phyloP scores from a whole-genome alignment of 345 rosid species.

The Luvunga scandens region DNA sequence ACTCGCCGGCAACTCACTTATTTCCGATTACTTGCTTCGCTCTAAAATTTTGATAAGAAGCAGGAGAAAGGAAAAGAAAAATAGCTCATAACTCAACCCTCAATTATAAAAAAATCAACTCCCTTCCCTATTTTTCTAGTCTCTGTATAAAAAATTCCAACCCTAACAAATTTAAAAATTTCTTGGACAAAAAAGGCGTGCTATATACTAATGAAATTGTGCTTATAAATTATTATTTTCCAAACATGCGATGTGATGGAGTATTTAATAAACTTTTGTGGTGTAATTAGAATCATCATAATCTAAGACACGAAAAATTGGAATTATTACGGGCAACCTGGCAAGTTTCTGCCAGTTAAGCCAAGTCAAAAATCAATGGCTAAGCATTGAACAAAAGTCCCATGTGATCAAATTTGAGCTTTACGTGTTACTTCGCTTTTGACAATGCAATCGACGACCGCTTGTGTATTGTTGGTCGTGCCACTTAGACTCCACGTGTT shows the following conservation, averaged over 20 bases:
- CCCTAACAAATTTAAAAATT: background rate
- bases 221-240: background rate
- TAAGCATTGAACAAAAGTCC: background rate
- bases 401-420: background rate
- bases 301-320: background rate
- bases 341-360: background rate
- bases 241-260: background rate
- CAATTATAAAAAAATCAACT: background rate
- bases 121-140: background rate
- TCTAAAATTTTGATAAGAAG: background rate
- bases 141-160: background rate
- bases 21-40: background rate
- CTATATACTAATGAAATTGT: background rate
- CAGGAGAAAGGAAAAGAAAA: background rate
- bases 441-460: too few species aligned
- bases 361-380: background rate
- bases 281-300: background rate
- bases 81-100: background rate
- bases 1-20: background rate
- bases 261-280: background rate
- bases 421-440: background rate
- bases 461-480: background rate
- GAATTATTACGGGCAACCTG: background rate
- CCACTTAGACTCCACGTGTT: background rate
- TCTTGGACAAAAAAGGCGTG: background rate